phyloP scores from a whole-genome alignment of 2,329 filamentous ascomycete genomes.

The Acrocalymma vagum region DNA sequence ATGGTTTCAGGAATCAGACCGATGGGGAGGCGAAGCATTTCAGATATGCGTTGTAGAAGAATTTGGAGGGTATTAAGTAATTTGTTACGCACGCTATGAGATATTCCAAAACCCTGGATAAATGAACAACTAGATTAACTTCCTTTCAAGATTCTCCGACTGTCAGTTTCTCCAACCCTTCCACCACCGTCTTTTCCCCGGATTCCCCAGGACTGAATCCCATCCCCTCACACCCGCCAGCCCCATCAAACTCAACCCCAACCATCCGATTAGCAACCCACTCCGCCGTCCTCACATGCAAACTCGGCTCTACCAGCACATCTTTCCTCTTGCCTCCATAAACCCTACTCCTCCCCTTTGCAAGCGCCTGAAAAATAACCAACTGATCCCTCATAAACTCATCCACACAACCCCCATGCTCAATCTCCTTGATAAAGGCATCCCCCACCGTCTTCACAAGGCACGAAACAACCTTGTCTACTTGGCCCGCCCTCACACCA shows the following conservation, averaged over 20 bases:
- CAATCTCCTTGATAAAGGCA: constrained; percentile 56
- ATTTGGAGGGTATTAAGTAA: too few relatives aligned
- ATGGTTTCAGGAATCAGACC: constrained; percentile 47
- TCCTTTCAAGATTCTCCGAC: too few relatives aligned
- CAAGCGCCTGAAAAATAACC: constrained; percentile 67
- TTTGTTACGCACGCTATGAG: too few relatives aligned
- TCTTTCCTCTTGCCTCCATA: constrained; percentile 33
- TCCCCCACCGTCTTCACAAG: constrained; percentile 56
- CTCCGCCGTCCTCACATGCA: constrained; percentile 57
- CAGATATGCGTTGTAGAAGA: constrained; percentile 45
- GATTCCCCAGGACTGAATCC: constrained; percentile 23
- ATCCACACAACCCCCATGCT: constrained; percentile 60
- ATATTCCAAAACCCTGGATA: too few relatives aligned
- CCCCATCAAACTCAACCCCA: constrained; percentile 48
- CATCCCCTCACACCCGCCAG: constrained; percentile 47
- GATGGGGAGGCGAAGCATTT: constrained; percentile 43
- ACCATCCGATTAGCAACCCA: constrained; percentile 53
- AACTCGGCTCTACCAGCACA: constrained; percentile 41
- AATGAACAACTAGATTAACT: too few relatives aligned
- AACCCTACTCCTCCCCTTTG: constrained; percentile 51
- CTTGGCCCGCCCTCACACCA: constrained; percentile 25
- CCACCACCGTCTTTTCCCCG: constrained; percentile 1
- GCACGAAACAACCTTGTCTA: constrained; percentile 34
- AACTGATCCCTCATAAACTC: constrained; percentile 66
- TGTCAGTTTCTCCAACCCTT: constrained; percentile 7